A percentile compares a stretch with the other conserved stretches of the same genome.
Conservation (phyloP, 805 yeast species). For the Candida caryicola region DNA sequence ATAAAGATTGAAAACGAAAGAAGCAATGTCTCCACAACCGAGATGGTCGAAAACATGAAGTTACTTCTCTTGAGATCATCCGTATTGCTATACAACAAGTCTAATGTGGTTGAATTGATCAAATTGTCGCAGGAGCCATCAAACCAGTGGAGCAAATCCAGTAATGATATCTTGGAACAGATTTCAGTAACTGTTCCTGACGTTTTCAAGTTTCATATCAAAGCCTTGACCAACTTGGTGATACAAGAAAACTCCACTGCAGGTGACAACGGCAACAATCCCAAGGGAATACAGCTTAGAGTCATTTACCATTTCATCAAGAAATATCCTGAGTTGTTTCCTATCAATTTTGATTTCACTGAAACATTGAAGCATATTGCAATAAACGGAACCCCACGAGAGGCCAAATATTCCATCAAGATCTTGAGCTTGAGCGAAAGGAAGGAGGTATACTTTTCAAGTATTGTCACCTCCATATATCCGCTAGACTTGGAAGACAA, state of each 20-base stretch:
- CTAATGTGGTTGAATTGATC: slow-evolving; percentile 58
- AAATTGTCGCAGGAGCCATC: slow-evolving; percentile 38
- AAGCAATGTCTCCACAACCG: slow-evolving; percentile 39
- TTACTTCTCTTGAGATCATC: slow-evolving; percentile 62
- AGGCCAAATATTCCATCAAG: slow-evolving; percentile 64
- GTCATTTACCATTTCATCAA: slow-evolving; percentile 59
- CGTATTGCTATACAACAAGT: slow-evolving; percentile 58
- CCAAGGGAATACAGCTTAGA: slow-evolving; percentile 45
- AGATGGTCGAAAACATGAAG: slow-evolving; percentile 52
- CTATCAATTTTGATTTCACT: slow-evolving; percentile 43
- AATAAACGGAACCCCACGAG: slow-evolving; percentile 50
- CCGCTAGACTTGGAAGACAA: slow-evolving; percentile 46
- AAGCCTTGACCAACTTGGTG: slow-evolving; percentile 44
- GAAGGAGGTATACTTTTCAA: slow-evolving; percentile 38
- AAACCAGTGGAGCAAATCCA: slow-evolving; percentile 26
- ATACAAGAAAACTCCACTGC: slow-evolving; percentile 13
- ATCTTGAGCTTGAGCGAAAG: slow-evolving; percentile 48
- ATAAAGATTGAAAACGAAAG: slow-evolving; percentile 34
- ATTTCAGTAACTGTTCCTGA: slow-evolving; percentile 62
- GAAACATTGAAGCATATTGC: slow-evolving; percentile 48
- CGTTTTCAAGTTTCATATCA: slow-evolving; percentile 59
- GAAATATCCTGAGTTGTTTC: slow-evolving; percentile 47
- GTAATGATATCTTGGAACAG: slow-evolving; percentile 56
- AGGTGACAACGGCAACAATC: slow-evolving; percentile 9
- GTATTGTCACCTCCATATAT: slow-evolving; percentile 41